These are phyloP conservation scores for Zymoseptoria ardabiliae DNA, from an alignment of 2,329 filamentous ascomycete species.

Conservation along the genomic window DNA sequence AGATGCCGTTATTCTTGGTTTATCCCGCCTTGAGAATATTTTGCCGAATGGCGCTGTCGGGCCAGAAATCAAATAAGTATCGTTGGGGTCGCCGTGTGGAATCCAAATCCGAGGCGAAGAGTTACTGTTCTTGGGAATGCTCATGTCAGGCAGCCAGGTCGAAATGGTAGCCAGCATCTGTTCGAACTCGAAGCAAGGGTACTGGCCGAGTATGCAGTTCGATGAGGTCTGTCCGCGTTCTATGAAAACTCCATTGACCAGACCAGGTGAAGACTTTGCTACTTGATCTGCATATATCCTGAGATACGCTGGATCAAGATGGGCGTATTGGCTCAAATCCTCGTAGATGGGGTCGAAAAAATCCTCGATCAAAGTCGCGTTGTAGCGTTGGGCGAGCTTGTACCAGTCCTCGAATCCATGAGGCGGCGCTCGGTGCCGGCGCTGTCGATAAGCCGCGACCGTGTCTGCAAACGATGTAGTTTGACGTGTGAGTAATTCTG, in stretches of 20 bases:
- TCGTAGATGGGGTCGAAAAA: slow-evolving; percentile 44
- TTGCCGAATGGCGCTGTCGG: too few species aligned
- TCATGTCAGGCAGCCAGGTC: slow-evolving; percentile 31
- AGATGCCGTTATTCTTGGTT: too few species aligned
- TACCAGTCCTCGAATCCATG: slow-evolving; percentile 42
- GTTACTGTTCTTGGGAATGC: slow-evolving; percentile 21
- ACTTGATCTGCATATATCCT: slow-evolving; percentile 26
- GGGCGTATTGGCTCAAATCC: slow-evolving; percentile 42
- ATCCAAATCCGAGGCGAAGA: slow-evolving; percentile 30
- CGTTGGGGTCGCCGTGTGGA: slow-evolving; percentile 20
- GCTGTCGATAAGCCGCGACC: slow-evolving; percentile 30
- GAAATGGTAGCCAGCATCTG: slow-evolving; percentile 1
- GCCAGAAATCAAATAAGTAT: too few species aligned
- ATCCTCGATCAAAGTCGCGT: slow-evolving; percentile 38
- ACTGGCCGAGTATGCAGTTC: background rate
- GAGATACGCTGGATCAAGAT: slow-evolving; percentile 24
- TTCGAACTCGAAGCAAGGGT: background rate
- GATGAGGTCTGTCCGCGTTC: background rate
- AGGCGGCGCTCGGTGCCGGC: slow-evolving; percentile 39
- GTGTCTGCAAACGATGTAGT: slow-evolving; percentile 4
- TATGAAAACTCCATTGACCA: too few species aligned
- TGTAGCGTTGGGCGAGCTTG: slow-evolving; percentile 31
- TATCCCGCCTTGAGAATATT: too few species aligned
- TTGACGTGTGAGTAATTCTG: slow-evolving; percentile 8
- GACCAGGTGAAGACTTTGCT: background rate